These are phyloP conservation scores for Sechiopsis laciniata DNA, from an alignment of 306 rosid species.

Conservation along the genomic window DNA sequence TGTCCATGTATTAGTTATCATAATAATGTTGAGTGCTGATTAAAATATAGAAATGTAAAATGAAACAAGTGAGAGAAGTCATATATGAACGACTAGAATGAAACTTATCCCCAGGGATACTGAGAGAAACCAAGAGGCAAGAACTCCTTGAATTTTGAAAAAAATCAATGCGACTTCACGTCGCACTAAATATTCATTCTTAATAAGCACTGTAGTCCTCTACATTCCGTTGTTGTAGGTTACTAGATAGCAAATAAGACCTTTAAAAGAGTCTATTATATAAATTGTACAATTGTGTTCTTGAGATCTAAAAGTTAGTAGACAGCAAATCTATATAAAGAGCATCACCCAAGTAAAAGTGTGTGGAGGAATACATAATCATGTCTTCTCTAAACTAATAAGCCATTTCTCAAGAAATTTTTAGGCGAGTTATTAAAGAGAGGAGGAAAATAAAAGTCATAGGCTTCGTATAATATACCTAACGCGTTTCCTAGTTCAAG, in stretches of 20 bases:
- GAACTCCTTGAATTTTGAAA: neutral
- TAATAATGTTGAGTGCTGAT: neutral
- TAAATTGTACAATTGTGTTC: neutral
- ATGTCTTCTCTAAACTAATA: neutral
- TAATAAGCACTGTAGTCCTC: neutral
- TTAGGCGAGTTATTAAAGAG: neutral
- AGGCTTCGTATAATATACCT: slow-evolving; percentile 35
- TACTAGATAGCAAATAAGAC: neutral
- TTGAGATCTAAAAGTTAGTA: neutral
- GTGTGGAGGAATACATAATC: neutral
- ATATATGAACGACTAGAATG: neutral
- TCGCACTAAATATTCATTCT: neutral
- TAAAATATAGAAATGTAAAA: neutral
- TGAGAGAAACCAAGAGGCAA: neutral
- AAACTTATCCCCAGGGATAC: neutral
- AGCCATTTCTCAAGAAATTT: too few species aligned
- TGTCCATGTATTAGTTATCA: neutral
- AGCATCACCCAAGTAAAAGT: neutral
- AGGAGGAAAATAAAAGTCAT: too few species aligned
- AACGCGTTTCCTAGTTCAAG: slow-evolving; percentile 58
- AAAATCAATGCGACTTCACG: slow-evolving; percentile 9
- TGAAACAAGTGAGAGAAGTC: slow-evolving; percentile 4
- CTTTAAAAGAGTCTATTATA: neutral
- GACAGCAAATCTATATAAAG: neutral
- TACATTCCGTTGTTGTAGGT: neutral